Percentiles rank a stretch among this genome's conserved stretches.
These are phyloP conservation scores for Neonectria coccinea DNA, from an alignment of 2,329 filamentous ascomycete genomes.

Conservation along the genomic window DNA sequence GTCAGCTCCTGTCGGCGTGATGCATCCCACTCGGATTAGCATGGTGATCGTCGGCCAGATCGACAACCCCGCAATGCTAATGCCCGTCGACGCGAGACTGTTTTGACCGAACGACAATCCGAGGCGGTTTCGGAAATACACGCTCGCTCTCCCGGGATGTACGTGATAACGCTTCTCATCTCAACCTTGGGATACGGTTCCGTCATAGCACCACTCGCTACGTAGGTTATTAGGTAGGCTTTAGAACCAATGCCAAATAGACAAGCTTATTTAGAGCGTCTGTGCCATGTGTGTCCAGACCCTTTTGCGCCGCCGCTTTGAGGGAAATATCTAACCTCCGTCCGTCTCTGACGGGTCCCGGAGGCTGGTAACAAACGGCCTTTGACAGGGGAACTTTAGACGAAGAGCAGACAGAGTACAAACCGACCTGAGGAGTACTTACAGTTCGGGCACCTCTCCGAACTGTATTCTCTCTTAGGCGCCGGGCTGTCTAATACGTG, in stretches of 20 bases:
- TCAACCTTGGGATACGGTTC: neutral
- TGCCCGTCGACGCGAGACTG: constrained; percentile 22
- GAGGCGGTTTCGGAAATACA: constrained; percentile 1
- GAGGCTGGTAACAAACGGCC: neutral
- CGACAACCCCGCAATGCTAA: constrained; percentile 42
- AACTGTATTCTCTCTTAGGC: neutral
- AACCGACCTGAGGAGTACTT: constrained; percentile 1
- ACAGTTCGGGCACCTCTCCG: constrained; percentile 15
- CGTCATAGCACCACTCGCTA: neutral
- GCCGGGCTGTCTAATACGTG: neutral
- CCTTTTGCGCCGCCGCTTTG: too few species aligned
- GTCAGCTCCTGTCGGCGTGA: neutral
- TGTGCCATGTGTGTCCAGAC: too few species aligned
- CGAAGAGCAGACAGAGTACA: neutral
- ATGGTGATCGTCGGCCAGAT: constrained; percentile 37
- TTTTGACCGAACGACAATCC: constrained; percentile 13
- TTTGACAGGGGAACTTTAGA: constrained; percentile 15
- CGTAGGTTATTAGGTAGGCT: neutral
- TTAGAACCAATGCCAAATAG: neutral
- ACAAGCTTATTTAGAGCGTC: neutral
- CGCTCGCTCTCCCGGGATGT: neutral
- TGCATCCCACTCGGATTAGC: constrained; percentile 1
- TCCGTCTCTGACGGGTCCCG: neutral
- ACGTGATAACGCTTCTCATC: neutral
- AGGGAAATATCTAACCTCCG: neutral